Base-by-base conservation (phyloP, 805 yeast species). In the Candida dajiaensis region DNA sequence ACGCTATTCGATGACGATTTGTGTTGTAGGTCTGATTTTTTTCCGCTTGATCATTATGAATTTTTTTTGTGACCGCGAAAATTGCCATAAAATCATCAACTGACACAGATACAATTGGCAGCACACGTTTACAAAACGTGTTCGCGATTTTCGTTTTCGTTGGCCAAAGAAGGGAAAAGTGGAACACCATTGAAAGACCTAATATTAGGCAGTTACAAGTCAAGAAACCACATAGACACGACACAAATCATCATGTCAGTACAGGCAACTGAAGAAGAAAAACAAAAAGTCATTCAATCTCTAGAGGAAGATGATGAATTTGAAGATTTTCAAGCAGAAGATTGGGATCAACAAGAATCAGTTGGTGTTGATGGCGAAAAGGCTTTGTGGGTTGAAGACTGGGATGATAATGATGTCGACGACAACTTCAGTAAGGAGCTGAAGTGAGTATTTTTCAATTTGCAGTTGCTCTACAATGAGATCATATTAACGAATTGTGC, bases 281-380 rank as follows among this genome's bases (percentile, higher is more conserved):
- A 60, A 44, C 57, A 58, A 42, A 55, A 57, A 22, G 50, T 56
- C 22, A 53, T 85, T 61, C 86, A 83, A 59, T 79, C 95, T 2
- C 71, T 92, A 42, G 98, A 92, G 63, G 97, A 92, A 58, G 97
- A 92, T 61, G 98, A 92, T 63, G 97, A 90, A 65, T 92, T 92
- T 62, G 98, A 92, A 70, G 98, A 92, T 63, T 92, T 92, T 71
- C 97, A 96, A 15, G 89, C 80, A 46, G 96, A 89, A 61, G 81
- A 84, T 56, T 89, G 96, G 96, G 67, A 77, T n/a, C 75, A 72
- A 33, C 65, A 73, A 47, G 73, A 82, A 57, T 65, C 83, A 47
- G 63, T 79, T 52, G 73, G 75, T 50, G 62, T 74, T 33, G 69
- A 72, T 55, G 72, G 77, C 53, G 76, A 77, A 65, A 67, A 78